Conservation (phyloP, 163 green algal genomes). For the Scenedesmus sp. region DNA sequence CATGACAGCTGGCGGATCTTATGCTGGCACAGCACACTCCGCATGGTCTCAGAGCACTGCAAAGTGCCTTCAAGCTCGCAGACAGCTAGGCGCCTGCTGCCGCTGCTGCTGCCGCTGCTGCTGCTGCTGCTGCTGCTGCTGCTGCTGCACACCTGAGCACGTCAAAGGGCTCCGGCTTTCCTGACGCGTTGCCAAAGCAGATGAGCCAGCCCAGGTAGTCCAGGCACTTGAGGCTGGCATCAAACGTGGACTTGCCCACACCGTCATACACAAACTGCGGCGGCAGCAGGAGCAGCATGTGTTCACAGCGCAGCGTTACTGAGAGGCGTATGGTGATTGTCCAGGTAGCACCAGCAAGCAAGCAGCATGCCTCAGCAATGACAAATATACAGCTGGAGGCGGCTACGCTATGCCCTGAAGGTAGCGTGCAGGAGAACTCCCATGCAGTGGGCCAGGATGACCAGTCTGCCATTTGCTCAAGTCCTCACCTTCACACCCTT, state of each 20-base stretch:
- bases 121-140: constrained; percentile 15
- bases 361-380: neutral
- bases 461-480: too few relatives aligned
- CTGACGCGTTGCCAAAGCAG: constrained; percentile 55
- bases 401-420: neutral
- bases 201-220: constrained; percentile 55
- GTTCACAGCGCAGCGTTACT: too few relatives aligned
- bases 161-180: constrained; percentile 55
- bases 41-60: too few relatives aligned
- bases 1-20: too few relatives aligned
- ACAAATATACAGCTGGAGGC: too few relatives aligned
- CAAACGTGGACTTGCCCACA: constrained; percentile 58
- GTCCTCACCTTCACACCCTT: constrained; percentile 49
- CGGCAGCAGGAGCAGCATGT: constrained; percentile 1
- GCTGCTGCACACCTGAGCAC: constrained; percentile 43
- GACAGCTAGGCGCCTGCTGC: too few relatives aligned
- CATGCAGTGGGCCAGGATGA: neutral
- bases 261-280: constrained; percentile 53
- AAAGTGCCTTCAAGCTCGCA: too few relatives aligned
- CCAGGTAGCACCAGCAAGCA: neutral
- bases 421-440: neutral
- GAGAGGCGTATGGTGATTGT: too few relatives aligned
- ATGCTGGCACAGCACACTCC: too few relatives aligned
- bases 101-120: neutral
- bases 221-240: constrained; percentile 43